A percentile compares a stretch with the other conserved stretches of the same genome.
Evolutionary conservation across 2,329 filamentous ascomycete species (phyloP).

Genomic region (Salinomyces thailandicus): DNA sequence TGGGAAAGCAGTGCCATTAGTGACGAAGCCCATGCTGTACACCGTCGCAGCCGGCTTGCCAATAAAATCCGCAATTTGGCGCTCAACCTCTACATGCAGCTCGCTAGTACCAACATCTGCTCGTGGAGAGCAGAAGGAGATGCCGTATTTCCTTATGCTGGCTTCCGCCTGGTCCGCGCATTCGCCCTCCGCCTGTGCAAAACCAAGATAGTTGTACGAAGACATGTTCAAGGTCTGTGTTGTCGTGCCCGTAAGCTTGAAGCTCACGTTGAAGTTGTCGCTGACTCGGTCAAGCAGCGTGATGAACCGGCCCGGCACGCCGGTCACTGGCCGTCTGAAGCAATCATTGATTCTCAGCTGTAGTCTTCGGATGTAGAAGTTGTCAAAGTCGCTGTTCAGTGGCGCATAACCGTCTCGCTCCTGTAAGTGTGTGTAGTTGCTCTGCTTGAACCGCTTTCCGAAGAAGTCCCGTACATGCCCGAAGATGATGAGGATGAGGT

Average conservation of each 20-base stretch:
- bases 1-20: slow-evolving; percentile 86
- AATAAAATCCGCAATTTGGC: slow-evolving; percentile 78
- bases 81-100: slow-evolving; percentile 79
- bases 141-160: slow-evolving; percentile 70
- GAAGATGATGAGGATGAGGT: slow-evolving; percentile 88
- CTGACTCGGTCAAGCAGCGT: slow-evolving; percentile 85
- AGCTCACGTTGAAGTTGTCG: slow-evolving; percentile 82
- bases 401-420: slow-evolving; percentile 83
- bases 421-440: slow-evolving; percentile 76
- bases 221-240: slow-evolving; percentile 98
- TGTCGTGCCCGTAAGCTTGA: slow-evolving; percentile 76
- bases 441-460: slow-evolving; percentile 83
- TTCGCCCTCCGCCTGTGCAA: slow-evolving; percentile 92
- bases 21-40: slow-evolving; percentile 98
- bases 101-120: slow-evolving; percentile 80
- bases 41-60: slow-evolving; percentile 93
- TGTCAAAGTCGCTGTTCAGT: slow-evolving; percentile 96
- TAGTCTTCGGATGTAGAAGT: slow-evolving; percentile 86
- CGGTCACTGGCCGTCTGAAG: slow-evolving; percentile 84
- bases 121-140: slow-evolving; percentile 71
- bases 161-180: slow-evolving; percentile 91
- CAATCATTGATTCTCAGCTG: slow-evolving; percentile 95
- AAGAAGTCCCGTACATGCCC: slow-evolving; percentile 96
- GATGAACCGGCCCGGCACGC: slow-evolving; percentile 88
- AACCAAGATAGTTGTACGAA: slow-evolving; percentile 98